Conservation (phyloP, 305 asterid species). For the Petunia hybrid region DNA sequence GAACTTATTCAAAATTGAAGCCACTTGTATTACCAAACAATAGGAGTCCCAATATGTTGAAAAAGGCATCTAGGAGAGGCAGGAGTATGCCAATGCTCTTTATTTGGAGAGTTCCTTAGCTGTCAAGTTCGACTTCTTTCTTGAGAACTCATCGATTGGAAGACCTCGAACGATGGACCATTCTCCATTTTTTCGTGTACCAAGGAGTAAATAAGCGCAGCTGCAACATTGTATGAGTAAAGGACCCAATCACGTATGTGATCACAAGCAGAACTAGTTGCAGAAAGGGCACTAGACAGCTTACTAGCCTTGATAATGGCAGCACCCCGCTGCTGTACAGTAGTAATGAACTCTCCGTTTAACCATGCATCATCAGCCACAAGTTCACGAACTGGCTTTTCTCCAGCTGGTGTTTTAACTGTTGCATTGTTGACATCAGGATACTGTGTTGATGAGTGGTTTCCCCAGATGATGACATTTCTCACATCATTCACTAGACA, state of each 20-base stretch:
- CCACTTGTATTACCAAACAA: too few relatives aligned
- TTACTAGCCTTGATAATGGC: slow-evolving; percentile 90
- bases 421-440: slow-evolving; percentile 94
- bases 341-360: slow-evolving; percentile 74
- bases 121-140: slow-evolving; percentile 73
- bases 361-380: slow-evolving; percentile 81
- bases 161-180: too few relatives aligned
- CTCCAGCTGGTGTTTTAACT: slow-evolving; percentile 43
- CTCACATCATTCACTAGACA: too few relatives aligned
- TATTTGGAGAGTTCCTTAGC: slow-evolving; percentile 80
- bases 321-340: slow-evolving; percentile 94
- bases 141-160: not conserved
- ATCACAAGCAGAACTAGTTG: too few relatives aligned
- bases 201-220: slow-evolving; percentile 86
- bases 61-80: slow-evolving; percentile 51
- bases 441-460: slow-evolving; percentile 89
- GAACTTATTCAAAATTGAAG: too few relatives aligned
- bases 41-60: too few relatives aligned
- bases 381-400: slow-evolving; percentile 65
- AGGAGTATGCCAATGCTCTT: slow-evolving; percentile 79
- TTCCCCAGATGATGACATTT: not conserved
- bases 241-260: slow-evolving; percentile 70
- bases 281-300: too few relatives aligned
- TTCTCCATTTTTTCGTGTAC: slow-evolving; percentile 54
- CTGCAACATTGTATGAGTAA: slow-evolving; percentile 81